Percentiles rank a stretch among this genome's conserved stretches.
These are phyloP conservation scores for Cercospora brassicicola DNA, from an alignment of 2,329 filamentous ascomycete genomes.

Conservation along the genomic window DNA sequence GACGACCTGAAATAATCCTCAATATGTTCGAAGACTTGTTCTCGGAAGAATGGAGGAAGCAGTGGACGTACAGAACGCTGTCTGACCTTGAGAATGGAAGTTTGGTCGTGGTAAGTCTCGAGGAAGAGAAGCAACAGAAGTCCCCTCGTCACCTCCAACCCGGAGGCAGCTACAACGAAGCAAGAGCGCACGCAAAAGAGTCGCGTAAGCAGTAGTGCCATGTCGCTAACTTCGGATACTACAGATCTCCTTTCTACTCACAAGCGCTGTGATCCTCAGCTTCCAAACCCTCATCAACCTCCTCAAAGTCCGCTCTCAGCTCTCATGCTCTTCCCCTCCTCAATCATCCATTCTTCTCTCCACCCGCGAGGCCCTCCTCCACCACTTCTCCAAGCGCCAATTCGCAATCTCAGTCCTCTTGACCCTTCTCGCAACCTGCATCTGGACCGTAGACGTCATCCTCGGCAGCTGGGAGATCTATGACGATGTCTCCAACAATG, in stretches of 20 bases:
- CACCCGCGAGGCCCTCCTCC: not conserved
- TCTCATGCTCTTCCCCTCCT: not conserved
- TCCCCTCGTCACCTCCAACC: not conserved
- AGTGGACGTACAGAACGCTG: conserved; percentile 1
- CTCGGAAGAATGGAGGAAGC: not conserved
- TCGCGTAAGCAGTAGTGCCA: not conserved
- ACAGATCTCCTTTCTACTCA: not conserved
- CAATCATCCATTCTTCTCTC: not conserved
- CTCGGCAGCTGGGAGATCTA: conserved; percentile 6
- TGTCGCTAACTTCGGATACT: not conserved
- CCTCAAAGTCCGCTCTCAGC: not conserved
- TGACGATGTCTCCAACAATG: not conserved
- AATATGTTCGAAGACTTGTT: not conserved
- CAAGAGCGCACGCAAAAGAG: not conserved
- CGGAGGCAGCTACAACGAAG: not conserved
- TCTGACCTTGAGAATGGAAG: not conserved
- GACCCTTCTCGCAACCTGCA: not conserved
- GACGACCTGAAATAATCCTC: not conserved
- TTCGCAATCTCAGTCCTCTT: not conserved
- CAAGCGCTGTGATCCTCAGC: not conserved
- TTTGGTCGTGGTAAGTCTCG: not conserved
- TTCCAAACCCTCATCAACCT: not conserved
- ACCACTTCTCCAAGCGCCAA: conserved; percentile 5
- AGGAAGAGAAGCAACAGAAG: not conserved
- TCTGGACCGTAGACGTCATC: conserved; percentile 1